phyloP scores from a whole-genome alignment of 768 basidiomycete species.

The Auricularia sp. region DNA sequence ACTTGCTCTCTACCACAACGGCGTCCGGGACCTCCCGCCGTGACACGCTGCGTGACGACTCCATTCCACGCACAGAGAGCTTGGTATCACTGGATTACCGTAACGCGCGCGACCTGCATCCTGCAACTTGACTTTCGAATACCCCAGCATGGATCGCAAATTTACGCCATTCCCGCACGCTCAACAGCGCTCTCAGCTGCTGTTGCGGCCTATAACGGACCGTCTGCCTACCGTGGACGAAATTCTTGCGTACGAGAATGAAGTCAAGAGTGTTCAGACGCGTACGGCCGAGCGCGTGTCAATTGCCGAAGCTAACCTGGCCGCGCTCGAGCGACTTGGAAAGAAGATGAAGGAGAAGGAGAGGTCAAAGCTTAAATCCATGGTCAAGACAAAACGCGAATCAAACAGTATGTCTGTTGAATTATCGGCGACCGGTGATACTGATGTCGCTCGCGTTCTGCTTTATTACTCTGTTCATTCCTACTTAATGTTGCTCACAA shows the following conservation, averaged over 20 bases:
- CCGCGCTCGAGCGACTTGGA: constrained; percentile 66
- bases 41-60: too few relatives aligned
- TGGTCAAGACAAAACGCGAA: constrained; percentile 64
- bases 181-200: constrained; percentile 38
- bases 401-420: constrained; percentile 55
- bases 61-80: too few relatives aligned
- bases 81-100: too few relatives aligned
- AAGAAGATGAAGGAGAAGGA: constrained; percentile 52
- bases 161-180: neutral
- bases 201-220: constrained; percentile 50
- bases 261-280: constrained; percentile 46
- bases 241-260: constrained; percentile 51
- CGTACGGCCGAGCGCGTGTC: constrained; percentile 50
- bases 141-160: neutral
- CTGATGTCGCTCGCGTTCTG: constrained; percentile 1
- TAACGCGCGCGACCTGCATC: too few relatives aligned
- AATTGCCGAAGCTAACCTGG: constrained; percentile 69
- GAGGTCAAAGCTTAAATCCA: constrained; percentile 31
- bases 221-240: constrained; percentile 63
- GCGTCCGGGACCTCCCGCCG: too few relatives aligned
- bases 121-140: neutral
- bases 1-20: too few relatives aligned
- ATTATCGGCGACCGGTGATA: constrained; percentile 8
- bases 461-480: neutral
- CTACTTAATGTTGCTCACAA: too few relatives aligned